Percentiles rank a stretch among this genome's conserved stretches.
phyloP scores from a whole-genome alignment of 1,139 yeast species.

The Taphrina pruni region DNA sequence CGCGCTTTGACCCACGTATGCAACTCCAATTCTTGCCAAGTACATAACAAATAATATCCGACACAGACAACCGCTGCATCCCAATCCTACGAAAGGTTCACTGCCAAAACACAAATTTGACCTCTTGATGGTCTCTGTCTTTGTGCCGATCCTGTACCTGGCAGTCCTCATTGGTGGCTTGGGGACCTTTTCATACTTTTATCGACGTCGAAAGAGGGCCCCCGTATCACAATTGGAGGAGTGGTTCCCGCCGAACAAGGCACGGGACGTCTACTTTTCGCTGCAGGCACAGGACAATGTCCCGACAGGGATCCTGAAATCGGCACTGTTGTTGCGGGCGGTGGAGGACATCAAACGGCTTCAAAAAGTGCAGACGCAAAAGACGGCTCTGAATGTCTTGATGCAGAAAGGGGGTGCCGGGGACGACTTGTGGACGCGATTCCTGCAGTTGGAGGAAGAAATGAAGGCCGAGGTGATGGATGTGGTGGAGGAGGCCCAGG shows the following conservation, averaged over 20 bases:
- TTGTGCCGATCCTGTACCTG: slow-evolving; percentile 82
- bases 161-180: slow-evolving; percentile 73
- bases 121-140: slow-evolving; percentile 51
- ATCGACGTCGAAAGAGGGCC: slow-evolving; percentile 52
- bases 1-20: slow-evolving; percentile 11
- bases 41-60: background rate
- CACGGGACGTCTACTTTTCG: slow-evolving; percentile 67
- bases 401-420: slow-evolving; percentile 91
- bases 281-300: slow-evolving; percentile 50
- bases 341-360: slow-evolving; percentile 73
- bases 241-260: slow-evolving; percentile 69
- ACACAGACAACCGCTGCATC: too few species aligned
- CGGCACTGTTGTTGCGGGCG: slow-evolving; percentile 79
- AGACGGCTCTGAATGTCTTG: slow-evolving; percentile 68
- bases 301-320: slow-evolving; percentile 30
- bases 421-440: slow-evolving; percentile 83
- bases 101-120: too few species aligned
- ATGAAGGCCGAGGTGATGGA: slow-evolving; percentile 82
- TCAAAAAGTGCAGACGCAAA: slow-evolving; percentile 72
- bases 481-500: slow-evolving; percentile 77
- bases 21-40: background rate
- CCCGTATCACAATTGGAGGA: slow-evolving; percentile 67
- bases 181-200: slow-evolving; percentile 71
- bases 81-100: too few species aligned
- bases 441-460: slow-evolving; percentile 73